Conservation (phyloP, 179 eudicot species). For the Heliamphora pulchella region DNA sequence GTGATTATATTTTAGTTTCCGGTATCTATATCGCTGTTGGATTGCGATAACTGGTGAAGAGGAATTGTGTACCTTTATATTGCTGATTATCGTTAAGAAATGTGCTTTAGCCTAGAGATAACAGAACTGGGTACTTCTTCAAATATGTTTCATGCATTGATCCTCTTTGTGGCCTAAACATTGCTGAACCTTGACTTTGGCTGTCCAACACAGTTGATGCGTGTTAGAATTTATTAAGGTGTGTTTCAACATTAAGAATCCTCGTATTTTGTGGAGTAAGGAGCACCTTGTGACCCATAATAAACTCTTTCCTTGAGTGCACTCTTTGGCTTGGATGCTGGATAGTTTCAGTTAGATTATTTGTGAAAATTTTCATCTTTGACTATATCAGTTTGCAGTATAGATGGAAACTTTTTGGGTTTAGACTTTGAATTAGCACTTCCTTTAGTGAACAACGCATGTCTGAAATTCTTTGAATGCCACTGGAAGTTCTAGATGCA, state of each 20-base stretch:
- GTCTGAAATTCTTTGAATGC: background rate
- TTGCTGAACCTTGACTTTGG: background rate
- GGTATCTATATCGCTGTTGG: background rate
- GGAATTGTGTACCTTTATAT: background rate
- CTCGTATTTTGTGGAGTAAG: background rate
- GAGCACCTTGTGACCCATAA: background rate
- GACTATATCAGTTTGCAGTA: background rate
- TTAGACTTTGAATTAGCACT: background rate
- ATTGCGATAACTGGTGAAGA: background rate
- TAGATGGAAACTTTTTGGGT: background rate
- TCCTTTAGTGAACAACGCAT: background rate
- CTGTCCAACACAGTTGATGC: background rate
- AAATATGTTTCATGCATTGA: background rate
- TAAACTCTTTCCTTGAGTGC: conserved; percentile 6
- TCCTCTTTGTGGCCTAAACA: background rate
- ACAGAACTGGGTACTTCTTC: background rate
- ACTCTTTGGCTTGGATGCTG: background rate
- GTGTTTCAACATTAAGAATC: background rate
- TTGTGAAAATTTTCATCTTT: background rate
- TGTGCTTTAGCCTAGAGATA: background rate
- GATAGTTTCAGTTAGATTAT: background rate
- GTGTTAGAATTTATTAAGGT: background rate
- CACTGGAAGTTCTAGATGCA: background rate
- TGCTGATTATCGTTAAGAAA: background rate
- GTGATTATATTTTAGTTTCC: conserved; percentile 2